phyloP scores from a whole-genome alignment of 495 filamentous ascomycete genomes.

The Penicillium ucsense region DNA sequence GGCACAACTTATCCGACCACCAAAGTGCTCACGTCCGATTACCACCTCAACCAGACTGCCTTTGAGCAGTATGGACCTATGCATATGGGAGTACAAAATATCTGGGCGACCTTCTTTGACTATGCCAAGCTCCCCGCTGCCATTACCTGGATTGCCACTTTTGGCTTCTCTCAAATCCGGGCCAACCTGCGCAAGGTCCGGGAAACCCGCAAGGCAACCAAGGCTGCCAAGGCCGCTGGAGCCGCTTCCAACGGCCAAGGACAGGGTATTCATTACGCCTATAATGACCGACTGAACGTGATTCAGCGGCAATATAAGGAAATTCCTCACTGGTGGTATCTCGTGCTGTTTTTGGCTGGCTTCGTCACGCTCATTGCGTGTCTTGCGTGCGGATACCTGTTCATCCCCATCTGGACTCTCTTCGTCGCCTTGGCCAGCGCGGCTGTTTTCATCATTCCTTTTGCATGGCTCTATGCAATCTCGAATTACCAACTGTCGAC shows the following conservation, averaged over 20 bases:
- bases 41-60: conserved; percentile 43
- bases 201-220: conserved; percentile 14
- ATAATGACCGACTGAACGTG: conserved; percentile 45
- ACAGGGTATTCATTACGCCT: conserved; percentile 40
- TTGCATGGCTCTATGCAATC: conserved; percentile 46
- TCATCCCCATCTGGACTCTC: conserved; percentile 48
- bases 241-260: conserved; percentile 11
- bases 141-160: conserved; percentile 45
- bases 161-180: conserved; percentile 38
- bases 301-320: conserved; percentile 45
- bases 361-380: conserved; percentile 40
- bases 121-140: conserved; percentile 47
- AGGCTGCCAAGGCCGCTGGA: conserved; percentile 4
- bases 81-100: conserved; percentile 43
- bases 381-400: conserved; percentile 37
- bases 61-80: conserved; percentile 41
- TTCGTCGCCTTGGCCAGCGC: conserved; percentile 43
- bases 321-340: conserved; percentile 47
- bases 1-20: conserved; percentile 40
- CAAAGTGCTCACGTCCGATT: conserved; percentile 35
- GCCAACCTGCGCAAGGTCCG: conserved; percentile 31
- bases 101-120: conserved; percentile 49
- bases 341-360: conserved; percentile 32
- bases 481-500: conserved; percentile 46
- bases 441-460: conserved; percentile 41